phyloP scores from a whole-genome alignment of 164 flowering plant species.

The Umbilicus rupestris region DNA sequence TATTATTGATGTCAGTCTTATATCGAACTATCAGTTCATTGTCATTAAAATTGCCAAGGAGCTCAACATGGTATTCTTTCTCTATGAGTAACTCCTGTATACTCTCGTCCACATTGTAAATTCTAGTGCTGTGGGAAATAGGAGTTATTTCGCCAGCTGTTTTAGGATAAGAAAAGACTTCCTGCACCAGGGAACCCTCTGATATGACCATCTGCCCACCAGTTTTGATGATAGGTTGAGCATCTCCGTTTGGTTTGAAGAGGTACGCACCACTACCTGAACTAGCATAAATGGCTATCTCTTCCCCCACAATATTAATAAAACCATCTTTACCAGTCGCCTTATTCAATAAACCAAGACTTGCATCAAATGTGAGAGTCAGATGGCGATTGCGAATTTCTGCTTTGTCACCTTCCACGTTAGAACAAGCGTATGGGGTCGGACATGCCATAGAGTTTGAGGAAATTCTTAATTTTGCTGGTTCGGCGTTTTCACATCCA shows the following conservation, averaged over 20 bases:
- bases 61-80: conserved; percentile 97
- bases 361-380: conserved; percentile 53
- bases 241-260: conserved; percentile 84
- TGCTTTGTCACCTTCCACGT: conserved; percentile 32
- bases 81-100: conserved; percentile 65
- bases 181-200: conserved; percentile 72
- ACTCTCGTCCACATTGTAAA: conserved; percentile 48
- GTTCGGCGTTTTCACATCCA: conserved; percentile 78
- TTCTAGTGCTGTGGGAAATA: conserved; percentile 76
- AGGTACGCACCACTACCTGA: conserved; percentile 88
- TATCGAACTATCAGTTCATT: conserved; percentile 74
- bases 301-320: conserved; percentile 52
- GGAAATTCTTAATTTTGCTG: conserved; percentile 42
- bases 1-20: conserved; percentile 68
- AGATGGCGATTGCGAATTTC: conserved; percentile 54
- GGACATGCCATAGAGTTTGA: conserved; percentile 43
- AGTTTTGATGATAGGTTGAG: conserved; percentile 43
- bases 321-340: conserved; percentile 37
- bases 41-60: conserved; percentile 67
- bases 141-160: conserved; percentile 62
- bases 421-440: conserved; percentile 60
- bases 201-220: conserved; percentile 55
- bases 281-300: conserved; percentile 84
- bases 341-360: conserved; percentile 61
- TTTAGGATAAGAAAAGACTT: conserved; percentile 69